Evolutionary conservation across 2,329 filamentous ascomycete species (phyloP).

Genomic region (Trichoderma guizhouense): DNA sequence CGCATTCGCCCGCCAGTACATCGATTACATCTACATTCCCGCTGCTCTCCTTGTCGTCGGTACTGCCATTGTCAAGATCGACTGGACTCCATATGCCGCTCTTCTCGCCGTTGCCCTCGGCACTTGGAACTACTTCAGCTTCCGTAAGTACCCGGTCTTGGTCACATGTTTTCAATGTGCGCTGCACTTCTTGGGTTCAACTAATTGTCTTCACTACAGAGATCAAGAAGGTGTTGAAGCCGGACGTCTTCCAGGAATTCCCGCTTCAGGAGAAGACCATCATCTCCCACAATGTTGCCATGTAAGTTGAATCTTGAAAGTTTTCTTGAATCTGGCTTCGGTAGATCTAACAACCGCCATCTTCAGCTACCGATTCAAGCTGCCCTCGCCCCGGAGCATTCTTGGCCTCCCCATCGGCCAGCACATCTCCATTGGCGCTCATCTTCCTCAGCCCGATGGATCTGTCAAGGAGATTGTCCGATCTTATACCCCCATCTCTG

Average conservation of each 20-base stretch:
- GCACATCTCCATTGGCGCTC: slow-evolving; percentile 93
- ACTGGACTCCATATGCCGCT: slow-evolving; percentile 71
- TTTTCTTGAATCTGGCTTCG: background rate
- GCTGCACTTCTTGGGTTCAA: background rate
- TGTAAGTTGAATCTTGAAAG: slow-evolving; percentile 47
- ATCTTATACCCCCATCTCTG: slow-evolving; percentile 89
- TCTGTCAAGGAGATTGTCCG: slow-evolving; percentile 79
- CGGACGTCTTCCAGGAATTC: slow-evolving; percentile 85
- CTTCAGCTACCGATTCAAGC: slow-evolving; percentile 81
- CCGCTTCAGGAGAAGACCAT: slow-evolving; percentile 91
- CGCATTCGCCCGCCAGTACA: slow-evolving; percentile 56
- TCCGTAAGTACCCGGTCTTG: slow-evolving; percentile 54
- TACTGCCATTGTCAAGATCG: slow-evolving; percentile 71
- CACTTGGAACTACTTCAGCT: slow-evolving; percentile 67
- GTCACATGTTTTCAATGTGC: background rate
- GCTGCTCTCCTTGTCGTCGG: slow-evolving; percentile 75
- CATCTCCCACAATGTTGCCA: slow-evolving; percentile 96
- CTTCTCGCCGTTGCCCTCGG: slow-evolving; percentile 64
- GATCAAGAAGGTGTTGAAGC: slow-evolving; percentile 79
- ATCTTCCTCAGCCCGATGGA: slow-evolving; percentile 64
- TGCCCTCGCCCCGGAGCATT: slow-evolving; percentile 73
- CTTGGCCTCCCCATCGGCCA: slow-evolving; percentile 97
- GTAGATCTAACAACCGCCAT: background rate
- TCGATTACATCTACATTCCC: slow-evolving; percentile 81
- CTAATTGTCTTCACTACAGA: slow-evolving; percentile 45